Evolutionary conservation across 1,284 basidiomycete genomes (phyloP), one percentile per base, ranked within the genome.

Genomic region (Irpex sp.): DNA sequence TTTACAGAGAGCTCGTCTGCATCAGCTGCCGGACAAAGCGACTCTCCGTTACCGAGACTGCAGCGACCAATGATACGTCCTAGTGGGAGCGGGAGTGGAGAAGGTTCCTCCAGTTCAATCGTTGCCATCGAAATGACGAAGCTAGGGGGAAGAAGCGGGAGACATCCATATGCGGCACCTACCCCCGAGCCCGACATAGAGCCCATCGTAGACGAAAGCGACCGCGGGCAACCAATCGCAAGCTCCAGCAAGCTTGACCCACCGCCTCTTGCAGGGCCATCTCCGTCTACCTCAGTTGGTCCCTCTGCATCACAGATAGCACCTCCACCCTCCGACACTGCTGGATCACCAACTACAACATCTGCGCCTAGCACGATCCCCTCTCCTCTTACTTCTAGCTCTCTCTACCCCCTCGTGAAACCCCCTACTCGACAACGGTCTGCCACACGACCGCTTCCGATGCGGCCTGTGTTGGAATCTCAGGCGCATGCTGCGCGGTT

Each of bases 111-210:
- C 11, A 21, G 17, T 17, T 31, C 53, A 15, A 21, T 26, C 13
- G 53, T 55, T 36, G 53, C 53, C 13, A n/a, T 35, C 21, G 53
- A 55, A 21, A 55, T 55, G 53, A 35, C 53, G 26, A 55, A 55
- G 13, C 26, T 35, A 6, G 17, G 53, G 19, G 17, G 53, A 13
- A 19, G 53, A 31, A 55, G 26, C 35, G n/a, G 33, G 11, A 5
- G 61, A 15, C 61, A 61, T 31, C 61, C 61, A 8, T 61, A 61
- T 36, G 61, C 61, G 9, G 46, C 61, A 2, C 55, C 39, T 1
- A 61, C 61, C 31, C 61, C 61, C 8, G 61, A 61, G n/a, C 61
- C 61, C 6, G 39, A 58, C 56, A 58, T 58, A 11, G 61, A 61
- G 9, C 49, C 49, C 9, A 17, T 51, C 9, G 49, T 19, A 17